Percentiles rank a stretch among this genome's conserved stretches.
Evolutionary conservation across 2,329 filamentous ascomycete species (phyloP).

Genomic region (Cladorrhinum sp.): DNA sequence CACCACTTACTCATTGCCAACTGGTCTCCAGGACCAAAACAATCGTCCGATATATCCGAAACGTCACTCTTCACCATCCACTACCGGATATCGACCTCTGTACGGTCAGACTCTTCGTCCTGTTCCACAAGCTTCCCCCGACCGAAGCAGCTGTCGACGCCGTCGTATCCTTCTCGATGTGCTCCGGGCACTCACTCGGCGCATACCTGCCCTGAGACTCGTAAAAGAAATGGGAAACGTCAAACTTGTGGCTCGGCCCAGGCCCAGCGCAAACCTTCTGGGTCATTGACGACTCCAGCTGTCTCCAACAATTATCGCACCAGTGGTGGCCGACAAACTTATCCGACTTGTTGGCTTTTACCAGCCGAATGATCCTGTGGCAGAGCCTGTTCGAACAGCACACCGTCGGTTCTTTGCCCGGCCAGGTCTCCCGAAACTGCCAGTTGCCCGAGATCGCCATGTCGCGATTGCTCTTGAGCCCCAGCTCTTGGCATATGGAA

Average conservation of each 20-base stretch:
- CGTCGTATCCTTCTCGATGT: background rate
- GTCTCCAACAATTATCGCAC: slow-evolving; percentile 35
- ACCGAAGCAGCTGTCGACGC: background rate
- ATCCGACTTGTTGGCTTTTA: slow-evolving; percentile 21
- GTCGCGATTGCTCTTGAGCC: slow-evolving; percentile 28
- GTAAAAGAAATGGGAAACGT: slow-evolving; percentile 35
- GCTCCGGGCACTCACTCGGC: slow-evolving; percentile 26
- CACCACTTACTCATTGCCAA: too few species aligned
- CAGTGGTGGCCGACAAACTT: slow-evolving; percentile 30
- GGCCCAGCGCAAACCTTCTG: slow-evolving; percentile 27
- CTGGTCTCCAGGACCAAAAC: too few species aligned
- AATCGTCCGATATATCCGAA: too few species aligned
- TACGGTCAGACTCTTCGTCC: too few species aligned
- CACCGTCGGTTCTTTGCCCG: slow-evolving; percentile 25
- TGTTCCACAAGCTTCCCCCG: background rate
- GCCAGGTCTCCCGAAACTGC: slow-evolving; percentile 35
- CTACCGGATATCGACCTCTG: too few species aligned
- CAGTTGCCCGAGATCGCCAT: slow-evolving; percentile 25
- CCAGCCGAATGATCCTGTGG: slow-evolving; percentile 32
- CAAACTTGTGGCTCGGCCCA: slow-evolving; percentile 32
- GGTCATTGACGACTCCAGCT: slow-evolving; percentile 28
- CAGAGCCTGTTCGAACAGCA: slow-evolving; percentile 43
- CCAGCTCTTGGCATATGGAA: slow-evolving; percentile 31
- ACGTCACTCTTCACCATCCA: too few species aligned
- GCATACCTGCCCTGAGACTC: slow-evolving; percentile 33